Base-by-base conservation (phyloP, 805 yeast genomes). In the Priceomyces castillae region DNA sequence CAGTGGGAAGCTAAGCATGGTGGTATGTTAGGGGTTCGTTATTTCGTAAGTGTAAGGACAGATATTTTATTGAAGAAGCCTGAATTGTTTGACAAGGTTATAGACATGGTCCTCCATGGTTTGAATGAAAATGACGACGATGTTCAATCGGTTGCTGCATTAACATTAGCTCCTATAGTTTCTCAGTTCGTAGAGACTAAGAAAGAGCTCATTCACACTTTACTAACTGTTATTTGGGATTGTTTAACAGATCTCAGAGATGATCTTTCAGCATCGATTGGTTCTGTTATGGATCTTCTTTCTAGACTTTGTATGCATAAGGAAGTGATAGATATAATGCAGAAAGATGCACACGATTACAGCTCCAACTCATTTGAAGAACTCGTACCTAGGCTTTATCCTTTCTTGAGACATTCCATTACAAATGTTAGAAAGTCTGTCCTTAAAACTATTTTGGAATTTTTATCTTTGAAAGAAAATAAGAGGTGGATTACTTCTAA, bases 1-100 rank as follows among this genome's bases (percentile, higher is more conserved):
- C 77, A 90, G 43, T 94, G 99, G 99, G 97, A 95, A 60, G 98
- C 97, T 2, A 86, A 94, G 46, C 99, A 94, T 70, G 99, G 98
- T 53, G 99, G 98, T 39, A 82, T 94, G 83, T 76, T 94, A 10
- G 99, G 98, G 0, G 71, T 94, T 41, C 74, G 96, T 41, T 94
- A 94, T 63, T 83, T 94, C 53, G 99, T 92, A 9, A 84, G 96
- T 46, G 89, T 92, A 3, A 76, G 96, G 53, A 81, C 89, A 0
- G 94, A 86, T 49, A 75, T 90, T n/a, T 68, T 92, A 17, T 70
- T 84, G 25, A 62, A 73, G 10, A 76, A 79, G 41, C 74, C 80
- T 2, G 73, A 80, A 12, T 61, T 82, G 25, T 69, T 94, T 28
- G 84, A 84, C 47, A 77, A 78, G 41, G 90, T 90, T 1, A 82